phyloP scores from a whole-genome alignment of 164 flowering plant genomes.

The Amborella trichopoda region DNA sequence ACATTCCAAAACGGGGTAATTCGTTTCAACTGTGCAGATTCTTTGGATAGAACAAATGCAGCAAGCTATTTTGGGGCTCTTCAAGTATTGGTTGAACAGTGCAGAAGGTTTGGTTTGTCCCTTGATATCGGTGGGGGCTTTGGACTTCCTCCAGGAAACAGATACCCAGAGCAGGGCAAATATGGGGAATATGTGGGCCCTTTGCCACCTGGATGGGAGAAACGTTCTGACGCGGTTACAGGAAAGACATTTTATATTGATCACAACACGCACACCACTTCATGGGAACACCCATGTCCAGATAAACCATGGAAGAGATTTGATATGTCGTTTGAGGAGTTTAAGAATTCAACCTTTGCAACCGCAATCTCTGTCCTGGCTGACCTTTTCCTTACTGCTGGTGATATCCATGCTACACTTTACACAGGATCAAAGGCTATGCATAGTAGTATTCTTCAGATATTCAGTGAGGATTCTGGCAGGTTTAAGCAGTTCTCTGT shows the following conservation, averaged over 20 bases:
- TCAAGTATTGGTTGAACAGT: constrained; percentile 94
- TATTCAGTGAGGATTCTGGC: constrained; percentile 84
- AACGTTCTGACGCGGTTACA: constrained; percentile 85
- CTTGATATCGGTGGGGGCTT: constrained; percentile 59
- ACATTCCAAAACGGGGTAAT: constrained; percentile 90
- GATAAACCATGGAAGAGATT: constrained; percentile 55
- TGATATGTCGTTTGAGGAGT: constrained; percentile 94
- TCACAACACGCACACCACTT: constrained; percentile 93
- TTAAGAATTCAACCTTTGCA: constrained; percentile 78
- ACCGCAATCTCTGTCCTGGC: constrained; percentile 79
- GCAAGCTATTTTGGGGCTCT: constrained; percentile 95
- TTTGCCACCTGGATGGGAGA: constrained; percentile 98
- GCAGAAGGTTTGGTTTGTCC: constrained; percentile 75
- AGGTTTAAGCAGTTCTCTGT: constrained; percentile 88
- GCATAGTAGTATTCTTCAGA: constrained; percentile 96
- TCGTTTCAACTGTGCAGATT: constrained; percentile 97
- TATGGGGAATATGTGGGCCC: constrained; percentile 78
- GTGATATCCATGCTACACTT: constrained; percentile 97
- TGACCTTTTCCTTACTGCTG: constrained; percentile 80
- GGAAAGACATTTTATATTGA: constrained; percentile 88
- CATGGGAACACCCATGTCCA: constrained; percentile 97
- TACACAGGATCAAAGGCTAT: constrained; percentile 99
- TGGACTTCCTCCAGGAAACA: constrained; percentile 45
- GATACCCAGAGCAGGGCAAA: constrained; percentile 9
- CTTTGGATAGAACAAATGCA: constrained; percentile 97